A percentile compares a stretch with the other conserved stretches of the same genome.
Evolutionary conservation across 441 rosid genomes (phyloP).

Genomic region (Sinapis alba): DNA sequence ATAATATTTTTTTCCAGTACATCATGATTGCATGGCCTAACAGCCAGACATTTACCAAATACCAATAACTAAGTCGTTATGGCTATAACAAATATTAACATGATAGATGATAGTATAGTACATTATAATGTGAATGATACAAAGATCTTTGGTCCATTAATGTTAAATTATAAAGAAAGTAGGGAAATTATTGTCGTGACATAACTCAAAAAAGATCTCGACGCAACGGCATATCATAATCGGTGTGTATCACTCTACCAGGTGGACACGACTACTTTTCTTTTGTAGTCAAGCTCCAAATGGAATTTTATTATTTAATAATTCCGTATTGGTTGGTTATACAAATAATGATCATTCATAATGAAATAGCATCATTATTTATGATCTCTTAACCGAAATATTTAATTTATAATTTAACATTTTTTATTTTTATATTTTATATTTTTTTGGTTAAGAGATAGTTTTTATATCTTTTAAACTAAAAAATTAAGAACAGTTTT

Average conservation of each 20-base stretch:
- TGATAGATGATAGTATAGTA: constrained; percentile 11
- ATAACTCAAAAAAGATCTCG: neutral
- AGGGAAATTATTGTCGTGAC: neutral
- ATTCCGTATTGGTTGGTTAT: constrained; percentile 1
- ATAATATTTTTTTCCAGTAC: neutral
- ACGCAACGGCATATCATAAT: constrained; percentile 13
- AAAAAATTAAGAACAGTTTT: too few species aligned
- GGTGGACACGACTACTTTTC: constrained; percentile 20
- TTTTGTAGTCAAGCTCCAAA: constrained; percentile 2
- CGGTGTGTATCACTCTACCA: constrained; percentile 11
- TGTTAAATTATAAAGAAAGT: neutral
- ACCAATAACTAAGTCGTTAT: neutral
- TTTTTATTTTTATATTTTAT: too few species aligned
- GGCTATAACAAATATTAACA: constrained; percentile 3
- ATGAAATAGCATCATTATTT: too few species aligned
- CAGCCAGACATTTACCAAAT: neutral
- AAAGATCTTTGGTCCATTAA: neutral
- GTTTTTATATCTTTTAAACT: too few species aligned
- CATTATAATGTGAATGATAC: constrained; percentile 6
- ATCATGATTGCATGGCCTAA: constrained; percentile 11
- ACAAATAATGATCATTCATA: neutral
- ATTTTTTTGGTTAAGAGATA: too few species aligned
- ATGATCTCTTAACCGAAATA: too few species aligned
- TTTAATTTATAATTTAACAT: too few species aligned
- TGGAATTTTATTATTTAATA: neutral